A percentile compares a stretch with the other conserved stretches of the same genome.
Conservation (phyloP, 2,329 filamentous ascomycete species). For the Knoxdaviesia capensis region DNA sequence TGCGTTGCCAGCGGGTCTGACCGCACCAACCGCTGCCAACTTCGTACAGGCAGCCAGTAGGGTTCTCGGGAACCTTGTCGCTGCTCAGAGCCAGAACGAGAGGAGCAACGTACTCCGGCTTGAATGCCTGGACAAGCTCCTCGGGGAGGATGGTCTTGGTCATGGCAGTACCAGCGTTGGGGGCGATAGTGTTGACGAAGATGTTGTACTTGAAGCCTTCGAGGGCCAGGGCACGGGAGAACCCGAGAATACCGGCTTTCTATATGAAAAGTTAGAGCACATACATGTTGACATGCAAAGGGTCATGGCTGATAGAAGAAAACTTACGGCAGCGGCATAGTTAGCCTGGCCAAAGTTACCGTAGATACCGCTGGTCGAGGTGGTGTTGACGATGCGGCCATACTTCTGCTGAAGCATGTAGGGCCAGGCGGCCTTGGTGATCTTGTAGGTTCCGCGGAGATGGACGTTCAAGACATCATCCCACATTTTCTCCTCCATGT, state of each 20-base stretch:
- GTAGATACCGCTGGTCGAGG: conserved; percentile 92
- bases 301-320: too few species aligned
- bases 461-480: conserved; percentile 84
- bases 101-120: conserved; percentile 95
- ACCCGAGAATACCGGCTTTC: conserved; percentile 86
- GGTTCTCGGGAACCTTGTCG: conserved; percentile 68
- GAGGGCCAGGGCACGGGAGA: conserved; percentile 79
- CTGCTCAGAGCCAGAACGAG: conserved; percentile 68
- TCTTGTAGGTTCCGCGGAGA: conserved; percentile 84
- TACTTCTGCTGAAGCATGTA: conserved; percentile 98
- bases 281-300: too few species aligned
- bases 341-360: conserved; percentile 98
- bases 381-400: conserved; percentile 89
- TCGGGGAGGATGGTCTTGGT: conserved; percentile 86
- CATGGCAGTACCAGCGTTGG: conserved; percentile 92
- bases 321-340: conserved; percentile 68
- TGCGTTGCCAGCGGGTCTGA: conserved; percentile 85
- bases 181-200: conserved; percentile 92
- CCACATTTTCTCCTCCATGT: conserved; percentile 94
- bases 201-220: conserved; percentile 98
- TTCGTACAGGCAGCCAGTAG: conserved; percentile 80
- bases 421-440: conserved; percentile 94
- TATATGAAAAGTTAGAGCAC: conserved; percentile 14
- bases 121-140: conserved; percentile 96
- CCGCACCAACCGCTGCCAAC: conserved; percentile 88